Percentiles rank a stretch among this genome's conserved stretches.
These are phyloP conservation scores for Hypoxylon trugodes DNA, from an alignment of 495 filamentous ascomycete species.

Conservation along the genomic window DNA sequence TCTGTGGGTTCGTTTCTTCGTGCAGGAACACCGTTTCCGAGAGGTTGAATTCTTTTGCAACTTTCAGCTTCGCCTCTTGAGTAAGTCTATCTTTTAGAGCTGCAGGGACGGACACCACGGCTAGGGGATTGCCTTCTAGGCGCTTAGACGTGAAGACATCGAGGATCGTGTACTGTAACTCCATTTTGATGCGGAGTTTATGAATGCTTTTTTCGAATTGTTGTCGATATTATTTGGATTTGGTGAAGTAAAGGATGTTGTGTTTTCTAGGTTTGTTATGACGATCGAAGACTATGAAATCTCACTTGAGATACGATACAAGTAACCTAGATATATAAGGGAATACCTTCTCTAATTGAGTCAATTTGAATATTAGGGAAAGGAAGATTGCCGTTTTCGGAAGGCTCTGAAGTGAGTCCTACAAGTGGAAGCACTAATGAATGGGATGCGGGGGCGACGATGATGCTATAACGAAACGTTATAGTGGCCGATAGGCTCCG, in stretches of 20 bases:
- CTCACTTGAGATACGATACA: too few species aligned
- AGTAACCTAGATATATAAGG: too few species aligned
- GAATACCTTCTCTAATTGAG: neutral
- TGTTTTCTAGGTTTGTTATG: too few species aligned
- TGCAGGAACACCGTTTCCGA: slow-evolving; percentile 86
- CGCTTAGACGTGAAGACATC: slow-evolving; percentile 71
- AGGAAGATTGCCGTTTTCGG: slow-evolving; percentile 16
- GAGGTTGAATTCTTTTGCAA: slow-evolving; percentile 83
- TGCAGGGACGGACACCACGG: slow-evolving; percentile 64
- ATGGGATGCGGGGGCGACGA: slow-evolving; percentile 9
- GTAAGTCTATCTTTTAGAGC: slow-evolving; percentile 41
- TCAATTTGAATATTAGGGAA: slow-evolving; percentile 13
- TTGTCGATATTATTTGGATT: neutral
- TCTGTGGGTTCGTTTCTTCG: slow-evolving; percentile 37
- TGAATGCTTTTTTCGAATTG: neutral
- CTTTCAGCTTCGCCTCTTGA: slow-evolving; percentile 67
- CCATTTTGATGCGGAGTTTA: slow-evolving; percentile 30
- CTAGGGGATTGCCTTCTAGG: slow-evolving; percentile 73
- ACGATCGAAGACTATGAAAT: too few species aligned
- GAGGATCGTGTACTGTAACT: slow-evolving; percentile 64
- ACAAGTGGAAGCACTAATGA: slow-evolving; percentile 5
- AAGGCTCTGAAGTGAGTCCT: slow-evolving; percentile 7
- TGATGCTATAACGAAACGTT: neutral
- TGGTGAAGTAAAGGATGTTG: neutral
- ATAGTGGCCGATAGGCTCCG: neutral